These are phyloP conservation scores for Phytophthora ohioensis DNA, from an alignment of 352 stramenopile genomes.

Conservation along the genomic window DNA sequence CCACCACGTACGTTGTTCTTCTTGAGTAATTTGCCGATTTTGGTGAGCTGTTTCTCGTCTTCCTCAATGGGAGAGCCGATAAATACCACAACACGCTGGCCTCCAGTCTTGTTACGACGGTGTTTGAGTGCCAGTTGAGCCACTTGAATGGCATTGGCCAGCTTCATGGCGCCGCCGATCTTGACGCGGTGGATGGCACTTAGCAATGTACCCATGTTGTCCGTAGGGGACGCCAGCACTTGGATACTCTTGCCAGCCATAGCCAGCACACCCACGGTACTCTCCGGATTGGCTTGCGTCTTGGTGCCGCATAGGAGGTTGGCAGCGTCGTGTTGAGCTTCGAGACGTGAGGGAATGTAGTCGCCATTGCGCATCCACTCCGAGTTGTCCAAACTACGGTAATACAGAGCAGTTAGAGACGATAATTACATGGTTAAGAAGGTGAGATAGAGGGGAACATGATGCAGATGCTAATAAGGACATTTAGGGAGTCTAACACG, in stretches of 20 bases:
- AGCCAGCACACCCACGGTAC: slow-evolving; percentile 97
- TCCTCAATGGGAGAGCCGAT: slow-evolving; percentile 95
- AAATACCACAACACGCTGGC: slow-evolving; percentile 96
- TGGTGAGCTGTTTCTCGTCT: slow-evolving; percentile 92
- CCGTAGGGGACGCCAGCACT: slow-evolving; percentile 96
- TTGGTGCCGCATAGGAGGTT: slow-evolving; percentile 98
- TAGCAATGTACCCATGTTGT: slow-evolving; percentile 98
- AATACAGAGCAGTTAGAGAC: slow-evolving; percentile 5
- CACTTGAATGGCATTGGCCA: slow-evolving; percentile 97
- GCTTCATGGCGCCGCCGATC: slow-evolving; percentile 92
- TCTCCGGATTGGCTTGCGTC: slow-evolving; percentile 98
- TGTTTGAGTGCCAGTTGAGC: slow-evolving; percentile 98
- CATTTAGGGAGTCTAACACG: slow-evolving; percentile 13
- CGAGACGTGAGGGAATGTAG: slow-evolving; percentile 98
- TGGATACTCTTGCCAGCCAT: slow-evolving; percentile 95
- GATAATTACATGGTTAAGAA: slow-evolving; percentile 1
- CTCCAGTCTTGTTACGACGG: slow-evolving; percentile 97
- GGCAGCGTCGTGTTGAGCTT: slow-evolving; percentile 98
- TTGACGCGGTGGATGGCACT: slow-evolving; percentile 93
- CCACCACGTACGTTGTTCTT: slow-evolving; percentile 96
- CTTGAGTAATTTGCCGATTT: slow-evolving; percentile 98
- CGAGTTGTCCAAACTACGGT: slow-evolving; percentile 94
- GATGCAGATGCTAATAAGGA: not conserved
- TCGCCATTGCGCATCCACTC: slow-evolving; percentile 99
- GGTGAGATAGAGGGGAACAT: slow-evolving; percentile 2